phyloP scores from a whole-genome alignment of 768 basidiomycete genomes.

The Rhodosporidiobolus sp. region DNA sequence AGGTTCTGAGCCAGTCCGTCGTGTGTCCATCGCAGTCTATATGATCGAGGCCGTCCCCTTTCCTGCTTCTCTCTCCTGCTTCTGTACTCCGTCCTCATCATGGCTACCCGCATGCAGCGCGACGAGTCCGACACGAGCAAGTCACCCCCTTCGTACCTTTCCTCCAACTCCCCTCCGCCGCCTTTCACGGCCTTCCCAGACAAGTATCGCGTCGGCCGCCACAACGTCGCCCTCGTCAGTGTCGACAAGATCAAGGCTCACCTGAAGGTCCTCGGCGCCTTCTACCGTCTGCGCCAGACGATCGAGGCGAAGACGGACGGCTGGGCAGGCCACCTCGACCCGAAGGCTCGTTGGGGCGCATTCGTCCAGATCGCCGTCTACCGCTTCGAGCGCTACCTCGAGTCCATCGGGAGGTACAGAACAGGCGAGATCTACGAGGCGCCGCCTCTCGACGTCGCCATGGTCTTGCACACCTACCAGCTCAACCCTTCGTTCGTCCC shows the following conservation, averaged over 20 bases:
- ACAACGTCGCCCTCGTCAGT: neutral
- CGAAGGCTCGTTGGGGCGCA: conserved; percentile 36
- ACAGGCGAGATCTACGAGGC: neutral
- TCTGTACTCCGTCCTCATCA: neutral
- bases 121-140: neutral
- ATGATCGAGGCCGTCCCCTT: too few relatives aligned
- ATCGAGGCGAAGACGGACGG: conserved; percentile 8
- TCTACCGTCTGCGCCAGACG: conserved; percentile 9
- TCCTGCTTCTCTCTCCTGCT: too few relatives aligned
- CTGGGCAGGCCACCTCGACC: neutral
- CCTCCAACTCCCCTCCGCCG: neutral
- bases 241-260: conserved; percentile 26
- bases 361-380: conserved; percentile 36
- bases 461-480: conserved; percentile 37
- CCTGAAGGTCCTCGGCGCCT: conserved; percentile 41
- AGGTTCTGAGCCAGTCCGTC: too few relatives aligned
- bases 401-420: accelerated
- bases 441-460: conserved; percentile 40
- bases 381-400: conserved; percentile 4
- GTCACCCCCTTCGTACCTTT: neutral
- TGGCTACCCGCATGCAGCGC: neutral
- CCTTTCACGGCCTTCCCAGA: neutral
- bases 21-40: too few relatives aligned
- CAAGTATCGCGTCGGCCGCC: neutral
- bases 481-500: conserved; percentile 35